Evolutionary conservation across 805 yeast genomes (phyloP), one percentile per base, ranked within the genome.

Genomic region (Ascoidea tarda): DNA sequence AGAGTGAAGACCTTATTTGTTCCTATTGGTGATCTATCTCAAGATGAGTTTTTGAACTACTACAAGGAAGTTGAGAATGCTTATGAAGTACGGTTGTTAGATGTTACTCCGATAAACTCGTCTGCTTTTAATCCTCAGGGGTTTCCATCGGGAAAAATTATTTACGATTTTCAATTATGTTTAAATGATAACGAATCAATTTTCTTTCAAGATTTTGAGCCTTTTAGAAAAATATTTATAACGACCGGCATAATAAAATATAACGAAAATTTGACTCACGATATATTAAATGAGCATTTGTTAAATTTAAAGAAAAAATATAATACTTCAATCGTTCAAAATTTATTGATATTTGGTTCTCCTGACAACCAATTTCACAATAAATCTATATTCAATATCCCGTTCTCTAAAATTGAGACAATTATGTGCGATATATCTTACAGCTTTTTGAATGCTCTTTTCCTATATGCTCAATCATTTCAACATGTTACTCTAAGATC

Each of bases 191-290:
- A 72, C n/a, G 81, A 78, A 46, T 74, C 84, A 32, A 66, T 81
- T 5, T 82, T 84, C 51, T 69, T 91, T 47, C 87, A 84, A 59
- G 98, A 91, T 65, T 80, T 91, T 57, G 97, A 93, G 66, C 96
- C 96, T 1, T 88, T 77, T 66, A 69, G 97, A 51, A 87, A 88
- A 62, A 79, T 85, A 0, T 78, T 87, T 59, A 72, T 83, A 6
- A 80, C 82, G 5, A 63, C 79, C 48, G 84, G 81, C 4, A 57
- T 79, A 32, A 62, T 66, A 1, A 67, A 69, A 32, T 63, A 64
- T 53, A 51, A 55, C 6, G 60, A 57, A 5, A 60, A 59, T 6
- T 51, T 63, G 10, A 59, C 61, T 6, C 56, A 60, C 10, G 63
- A 62, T 1, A 56, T 51, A 6, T 54, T 68, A n/a, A 59, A 59